These are phyloP conservation scores for Babjeviella inositovora DNA, from an alignment of 805 yeast species.

Conservation along the genomic window DNA sequence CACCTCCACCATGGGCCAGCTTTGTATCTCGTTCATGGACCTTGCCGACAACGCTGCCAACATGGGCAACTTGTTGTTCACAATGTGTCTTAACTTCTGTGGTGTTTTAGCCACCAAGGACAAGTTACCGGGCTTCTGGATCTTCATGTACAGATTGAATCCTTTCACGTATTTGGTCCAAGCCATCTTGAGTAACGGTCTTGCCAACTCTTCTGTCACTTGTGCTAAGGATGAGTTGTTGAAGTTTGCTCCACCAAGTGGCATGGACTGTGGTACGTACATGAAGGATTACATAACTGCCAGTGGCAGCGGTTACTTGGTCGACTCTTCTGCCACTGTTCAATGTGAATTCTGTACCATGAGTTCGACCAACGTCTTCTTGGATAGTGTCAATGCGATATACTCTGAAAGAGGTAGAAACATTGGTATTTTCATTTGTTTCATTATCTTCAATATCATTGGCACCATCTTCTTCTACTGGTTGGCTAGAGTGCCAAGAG, in stretches of 20 bases:
- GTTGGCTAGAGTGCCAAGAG: slow-evolving; percentile 62
- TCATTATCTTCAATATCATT: slow-evolving; percentile 7
- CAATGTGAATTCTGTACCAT: slow-evolving; percentile 48
- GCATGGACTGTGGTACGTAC: slow-evolving; percentile 40
- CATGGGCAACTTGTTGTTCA: slow-evolving; percentile 6
- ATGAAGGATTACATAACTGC: slow-evolving; percentile 22
- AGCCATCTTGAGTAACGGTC: slow-evolving; percentile 35
- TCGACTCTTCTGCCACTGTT: slow-evolving; percentile 23
- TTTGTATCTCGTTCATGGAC: slow-evolving; percentile 1
- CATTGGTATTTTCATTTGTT: slow-evolving; percentile 9
- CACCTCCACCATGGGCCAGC: slow-evolving; percentile 7
- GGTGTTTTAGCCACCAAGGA: too few relatives aligned
- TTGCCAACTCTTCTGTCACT: slow-evolving; percentile 27
- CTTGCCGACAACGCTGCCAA: slow-evolving; percentile 1
- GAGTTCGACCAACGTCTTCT: slow-evolving; percentile 39
- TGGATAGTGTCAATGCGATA: slow-evolving; percentile 24
- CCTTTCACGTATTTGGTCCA: slow-evolving; percentile 56
- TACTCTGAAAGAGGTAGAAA: slow-evolving; percentile 13
- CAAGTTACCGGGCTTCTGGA: slow-evolving; percentile 29
- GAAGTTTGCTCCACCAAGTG: slow-evolving; percentile 30
- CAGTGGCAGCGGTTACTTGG: slow-evolving; percentile 39
- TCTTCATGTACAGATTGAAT: slow-evolving; percentile 59
- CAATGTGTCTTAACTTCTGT: slow-evolving; percentile 16
- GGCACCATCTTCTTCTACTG: slow-evolving; percentile 26
- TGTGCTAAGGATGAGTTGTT: slow-evolving; percentile 35